Evolutionary conservation across 2,329 filamentous ascomycete species (phyloP), one percentile per base, ranked within the genome.

Genomic region (Ceratocystis eucalypticola): DNA sequence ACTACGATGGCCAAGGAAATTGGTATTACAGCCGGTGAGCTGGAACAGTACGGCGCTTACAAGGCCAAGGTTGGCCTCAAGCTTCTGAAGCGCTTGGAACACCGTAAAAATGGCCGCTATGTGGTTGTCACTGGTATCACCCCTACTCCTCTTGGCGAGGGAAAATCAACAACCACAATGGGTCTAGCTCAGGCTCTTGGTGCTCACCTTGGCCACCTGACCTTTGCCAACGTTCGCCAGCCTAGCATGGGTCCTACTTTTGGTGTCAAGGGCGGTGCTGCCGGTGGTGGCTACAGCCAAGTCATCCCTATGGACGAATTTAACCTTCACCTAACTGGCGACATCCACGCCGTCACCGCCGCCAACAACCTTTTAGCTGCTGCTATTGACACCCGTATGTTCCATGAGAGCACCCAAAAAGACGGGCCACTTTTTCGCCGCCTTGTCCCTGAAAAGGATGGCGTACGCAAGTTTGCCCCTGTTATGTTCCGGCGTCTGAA

Each of bases 271-370:
- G 94, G 94, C 69, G 94, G 94, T 72, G 94, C 94, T 68, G 94
- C 94, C 66, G 94, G 94, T 72, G 94, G 94, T 75, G 94, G 94
- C 48, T 99, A 97, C 84, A 96, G 91, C 76, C 94, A 99, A 76
- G 94, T 99, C 73, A 97, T 99, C 72, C 94, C 94, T 68, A 99
- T 99, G 94, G 94, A 99, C 72, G 94, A 99, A 76, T 99, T 99
- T 81, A 99, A 99, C 78, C 80, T 99, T 74, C 94, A 99, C 76
- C 79, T 99, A 72, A 99, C 94, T 66, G 94, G 94, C 72, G 94
- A 99, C 75, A 97, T 99, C 67, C 94, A 99, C 75, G 94, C 94
- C 70, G 94, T 99, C 73, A 91, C 91, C 65, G 93, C 93, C 33
- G 94, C 94, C 46, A 99, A 97, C 82, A 99, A 99, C 77, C 81